These are phyloP conservation scores for Penicillium sumatraense DNA, from an alignment of 2,329 filamentous ascomycete species.

Conservation along the genomic window DNA sequence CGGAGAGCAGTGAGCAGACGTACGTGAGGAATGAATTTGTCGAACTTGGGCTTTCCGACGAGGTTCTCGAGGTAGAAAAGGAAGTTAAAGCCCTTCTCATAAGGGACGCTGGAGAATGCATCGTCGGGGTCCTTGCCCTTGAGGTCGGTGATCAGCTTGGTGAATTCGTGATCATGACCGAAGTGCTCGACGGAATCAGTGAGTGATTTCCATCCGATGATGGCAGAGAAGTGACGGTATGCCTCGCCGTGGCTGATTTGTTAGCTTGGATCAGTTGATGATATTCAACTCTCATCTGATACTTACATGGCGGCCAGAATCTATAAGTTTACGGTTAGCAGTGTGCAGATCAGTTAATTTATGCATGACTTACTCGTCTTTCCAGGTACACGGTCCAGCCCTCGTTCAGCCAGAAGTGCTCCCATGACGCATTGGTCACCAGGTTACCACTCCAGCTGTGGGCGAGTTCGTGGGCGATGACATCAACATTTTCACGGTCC, in stretches of 20 bases:
- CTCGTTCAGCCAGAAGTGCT: conserved; percentile 66
- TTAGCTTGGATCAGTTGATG: not conserved
- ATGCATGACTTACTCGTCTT: conserved; percentile 60
- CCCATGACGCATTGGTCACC: conserved; percentile 57
- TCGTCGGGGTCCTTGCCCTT: conserved; percentile 94
- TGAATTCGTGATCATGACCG: conserved; percentile 87
- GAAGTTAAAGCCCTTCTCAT: conserved; percentile 96
- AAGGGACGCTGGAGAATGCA: conserved; percentile 88
- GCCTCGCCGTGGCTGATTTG: conserved; percentile 72
- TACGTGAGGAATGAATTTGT: conserved; percentile 87
- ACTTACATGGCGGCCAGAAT: conserved; percentile 48
- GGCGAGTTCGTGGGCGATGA: conserved; percentile 84
- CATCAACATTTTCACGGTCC: conserved; percentile 88
- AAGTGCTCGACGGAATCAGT: conserved; percentile 78
- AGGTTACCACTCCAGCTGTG: conserved; percentile 88
- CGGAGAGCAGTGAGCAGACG: conserved; percentile 6
- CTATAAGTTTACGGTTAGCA: conserved; percentile 28
- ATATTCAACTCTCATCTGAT: not conserved
- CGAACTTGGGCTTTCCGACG: conserved; percentile 83
- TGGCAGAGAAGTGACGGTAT: conserved; percentile 90
- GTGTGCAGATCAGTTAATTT: not conserved
- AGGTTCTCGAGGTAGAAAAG: conserved; percentile 88
- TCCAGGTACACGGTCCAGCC: conserved; percentile 97
- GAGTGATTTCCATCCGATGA: conserved; percentile 92
- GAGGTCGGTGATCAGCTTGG: conserved; percentile 84